Evolutionary conservation across 176 grass and related monocot genomes (phyloP).

Genomic region (Aechmea fasciata): DNA sequence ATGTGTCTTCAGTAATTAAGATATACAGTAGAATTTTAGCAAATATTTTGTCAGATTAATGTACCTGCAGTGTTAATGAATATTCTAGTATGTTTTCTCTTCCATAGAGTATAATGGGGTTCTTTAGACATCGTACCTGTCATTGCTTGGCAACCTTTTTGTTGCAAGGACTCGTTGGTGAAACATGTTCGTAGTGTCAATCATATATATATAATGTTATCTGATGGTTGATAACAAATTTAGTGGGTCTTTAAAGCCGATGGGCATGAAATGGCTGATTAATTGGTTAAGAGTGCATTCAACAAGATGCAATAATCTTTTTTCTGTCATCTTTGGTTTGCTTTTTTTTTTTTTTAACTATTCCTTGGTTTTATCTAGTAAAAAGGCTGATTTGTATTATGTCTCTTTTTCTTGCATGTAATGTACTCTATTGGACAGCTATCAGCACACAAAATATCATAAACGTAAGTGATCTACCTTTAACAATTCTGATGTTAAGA

Average conservation of each 20-base stretch:
- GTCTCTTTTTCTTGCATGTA: slow-evolving; percentile 34
- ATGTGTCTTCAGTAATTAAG: too few relatives aligned
- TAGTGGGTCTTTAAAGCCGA: background rate
- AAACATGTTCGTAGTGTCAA: too few relatives aligned
- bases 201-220: background rate
- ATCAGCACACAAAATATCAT: slow-evolving; percentile 99
- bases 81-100: too few relatives aligned
- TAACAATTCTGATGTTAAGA: background rate
- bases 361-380: background rate
- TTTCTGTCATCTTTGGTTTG: background rate
- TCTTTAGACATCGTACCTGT: too few relatives aligned
- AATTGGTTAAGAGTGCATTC: background rate
- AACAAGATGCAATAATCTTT: background rate
- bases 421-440: slow-evolving; percentile 55
- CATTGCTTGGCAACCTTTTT: too few relatives aligned
- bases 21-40: too few relatives aligned
- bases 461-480: slow-evolving; percentile 63
- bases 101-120: too few relatives aligned
- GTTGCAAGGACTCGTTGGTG: too few relatives aligned
- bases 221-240: background rate
- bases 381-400: slow-evolving; percentile 30
- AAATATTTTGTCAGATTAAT: background rate
- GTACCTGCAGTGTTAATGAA: background rate
- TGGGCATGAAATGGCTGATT: background rate
- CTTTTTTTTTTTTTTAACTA: background rate